Evolutionary conservation across 148 eudicot genomes (phyloP), one percentile per base, ranked within the genome.

Genomic region (Camellia lanceoleosa): DNA sequence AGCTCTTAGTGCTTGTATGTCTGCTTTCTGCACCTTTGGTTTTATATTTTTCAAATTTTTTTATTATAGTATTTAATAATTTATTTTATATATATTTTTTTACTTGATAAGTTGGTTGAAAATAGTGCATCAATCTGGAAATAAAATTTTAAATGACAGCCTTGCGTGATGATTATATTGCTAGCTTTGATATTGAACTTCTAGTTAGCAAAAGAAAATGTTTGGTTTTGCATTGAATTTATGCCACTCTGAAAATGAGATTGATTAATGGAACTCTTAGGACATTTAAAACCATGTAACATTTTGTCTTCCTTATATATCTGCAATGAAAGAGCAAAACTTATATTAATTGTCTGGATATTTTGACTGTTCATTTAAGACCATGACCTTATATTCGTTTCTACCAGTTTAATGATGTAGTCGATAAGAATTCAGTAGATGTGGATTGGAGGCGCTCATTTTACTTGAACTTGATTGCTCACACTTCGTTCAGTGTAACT

Each of bases 381-480:
- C 56, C 68, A 43, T 49, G 47, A 46, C 51, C n/a, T 15, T 74
- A 20, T 68, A 47, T 44, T 52, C 19, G 67, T 74, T n/a, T 78
- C 44, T 76, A 16, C 38, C 91, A 95, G 98, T 82, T 95, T 87
- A 93, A 93, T 84, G 77, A 83, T 63, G 82, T 95, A 78, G 79
- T 94, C 59, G 89, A 91, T 81, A 94, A 87, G 76, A 88, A 71
- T 77, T 84, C 87, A 75, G 70, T 63, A 78, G 88, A 85, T 76
- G 92, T 93, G 75, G 98, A 95, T 77, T 95, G 98, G 98, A 90
- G 97, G 86, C 91, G 98, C 77, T 89, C 98, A 71, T 90, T 85
- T 82, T 93, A 91, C 87, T 86, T 95, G 89, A 93, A 95, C 82
- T 82, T 95, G 74, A 90, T 95, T 84, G 98, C 97, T 80, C 98